Conservation (phyloP, 2,329 filamentous ascomycete genomes). For the Sclerotinia minor region DNA sequence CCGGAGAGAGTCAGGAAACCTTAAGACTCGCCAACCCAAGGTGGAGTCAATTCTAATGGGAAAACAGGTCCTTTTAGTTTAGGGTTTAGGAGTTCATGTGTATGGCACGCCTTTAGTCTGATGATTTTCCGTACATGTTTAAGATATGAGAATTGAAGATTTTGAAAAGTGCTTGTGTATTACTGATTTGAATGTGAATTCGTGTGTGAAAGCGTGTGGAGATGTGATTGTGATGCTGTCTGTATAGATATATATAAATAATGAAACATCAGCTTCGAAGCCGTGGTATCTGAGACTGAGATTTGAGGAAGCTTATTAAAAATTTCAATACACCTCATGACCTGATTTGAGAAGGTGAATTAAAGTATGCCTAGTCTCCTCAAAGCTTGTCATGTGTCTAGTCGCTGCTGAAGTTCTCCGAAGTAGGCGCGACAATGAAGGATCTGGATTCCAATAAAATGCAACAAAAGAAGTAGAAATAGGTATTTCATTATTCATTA, state of each 20-base stretch:
- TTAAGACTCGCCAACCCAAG: not conserved
- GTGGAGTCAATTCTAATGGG: constrained; percentile 15
- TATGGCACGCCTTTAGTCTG: not conserved
- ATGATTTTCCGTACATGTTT: not conserved
- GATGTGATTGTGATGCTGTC: not conserved
- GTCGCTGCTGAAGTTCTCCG: not conserved
- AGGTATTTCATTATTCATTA: constrained; percentile 2
- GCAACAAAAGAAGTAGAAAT: not conserved
- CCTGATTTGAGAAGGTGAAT: not conserved
- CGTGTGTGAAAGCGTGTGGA: not conserved
- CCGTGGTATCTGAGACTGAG: not conserved
- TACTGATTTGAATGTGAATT: not conserved
- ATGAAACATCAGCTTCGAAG: not conserved
- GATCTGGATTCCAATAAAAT: not conserved
- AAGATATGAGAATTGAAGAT: not conserved
- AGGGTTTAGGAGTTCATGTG: not conserved
- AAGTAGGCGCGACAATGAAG: not conserved
- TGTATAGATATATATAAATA: not conserved
- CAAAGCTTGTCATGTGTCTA: fast-evolving
- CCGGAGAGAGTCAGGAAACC: constrained; percentile 9
- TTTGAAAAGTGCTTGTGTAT: not conserved
- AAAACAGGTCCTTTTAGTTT: not conserved
- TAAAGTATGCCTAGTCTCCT: not conserved
- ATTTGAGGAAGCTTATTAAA: fast-evolving
- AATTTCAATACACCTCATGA: no score